Conservation (phyloP, 495 filamentous ascomycete species). For the Ramalina intermedia region DNA sequence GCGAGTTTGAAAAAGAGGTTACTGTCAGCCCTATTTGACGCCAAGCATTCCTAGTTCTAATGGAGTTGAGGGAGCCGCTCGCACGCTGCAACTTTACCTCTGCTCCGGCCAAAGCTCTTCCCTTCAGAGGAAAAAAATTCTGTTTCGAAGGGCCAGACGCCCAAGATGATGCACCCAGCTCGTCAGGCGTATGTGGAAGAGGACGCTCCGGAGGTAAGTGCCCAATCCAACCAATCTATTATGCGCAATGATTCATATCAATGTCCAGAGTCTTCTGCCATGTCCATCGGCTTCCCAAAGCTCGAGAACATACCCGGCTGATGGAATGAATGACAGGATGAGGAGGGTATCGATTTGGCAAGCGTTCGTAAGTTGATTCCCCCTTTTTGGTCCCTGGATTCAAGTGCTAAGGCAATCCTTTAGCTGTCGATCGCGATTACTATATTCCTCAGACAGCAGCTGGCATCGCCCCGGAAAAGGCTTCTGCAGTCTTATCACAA, state of each 20-base stretch:
- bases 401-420: neutral
- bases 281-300: neutral
- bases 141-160: neutral
- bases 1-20: too few relatives aligned
- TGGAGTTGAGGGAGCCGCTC: too few relatives aligned
- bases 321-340: constrained; percentile 26
- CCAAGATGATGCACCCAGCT: constrained; percentile 73
- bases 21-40: too few relatives aligned
- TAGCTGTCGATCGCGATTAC: constrained; percentile 79
- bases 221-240: constrained; percentile 6
- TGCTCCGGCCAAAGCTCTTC: too few relatives aligned
- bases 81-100: too few relatives aligned
- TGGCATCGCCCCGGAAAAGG: constrained; percentile 74
- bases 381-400: neutral
- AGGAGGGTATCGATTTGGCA: constrained; percentile 59
- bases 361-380: constrained; percentile 50
- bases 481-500: constrained; percentile 76
- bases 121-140: too few relatives aligned
- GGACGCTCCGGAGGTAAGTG: constrained; percentile 50
- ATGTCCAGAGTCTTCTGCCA: constrained; percentile 11
- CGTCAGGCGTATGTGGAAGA: constrained; percentile 96
- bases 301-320: constrained; percentile 14
- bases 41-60: too few relatives aligned
- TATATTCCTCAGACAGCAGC: constrained; percentile 54
- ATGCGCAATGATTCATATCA: constrained; percentile 18